A percentile compares a stretch with the other conserved stretches of the same genome.
These are phyloP conservation scores for Leishmania tarentolae DNA, from an alignment of 208 protist species.

Conservation along the genomic window DNA sequence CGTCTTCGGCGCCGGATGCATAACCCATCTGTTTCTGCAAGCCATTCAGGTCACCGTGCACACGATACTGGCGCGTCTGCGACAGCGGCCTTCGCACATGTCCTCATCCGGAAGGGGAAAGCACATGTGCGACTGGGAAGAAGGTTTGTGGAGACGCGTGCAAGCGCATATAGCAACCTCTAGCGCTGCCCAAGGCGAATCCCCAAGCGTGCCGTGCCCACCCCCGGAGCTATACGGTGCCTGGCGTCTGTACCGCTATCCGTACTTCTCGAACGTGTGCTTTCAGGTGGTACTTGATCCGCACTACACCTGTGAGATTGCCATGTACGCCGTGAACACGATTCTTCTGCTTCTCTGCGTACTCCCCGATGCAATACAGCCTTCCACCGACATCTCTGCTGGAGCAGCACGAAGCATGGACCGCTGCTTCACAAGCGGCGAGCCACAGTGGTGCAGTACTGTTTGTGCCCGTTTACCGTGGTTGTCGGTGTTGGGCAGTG, in stretches of 20 bases:
- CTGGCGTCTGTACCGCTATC: conserved; percentile 35
- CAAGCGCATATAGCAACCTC: neutral
- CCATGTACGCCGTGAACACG: conserved; percentile 63
- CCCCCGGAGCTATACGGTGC: conserved; percentile 2
- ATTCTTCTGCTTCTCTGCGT: conserved; percentile 24
- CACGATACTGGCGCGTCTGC: conserved; percentile 45
- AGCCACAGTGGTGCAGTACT: neutral
- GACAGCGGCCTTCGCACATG: neutral
- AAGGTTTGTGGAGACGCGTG: conserved; percentile 18
- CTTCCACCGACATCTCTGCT: neutral
- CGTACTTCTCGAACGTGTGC: conserved; percentile 5
- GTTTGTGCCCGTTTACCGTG: neutral
- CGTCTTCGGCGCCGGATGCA: conserved; percentile 7
- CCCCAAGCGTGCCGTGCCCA: no score
- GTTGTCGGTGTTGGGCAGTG: conserved; percentile 11
- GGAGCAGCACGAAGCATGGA: neutral
- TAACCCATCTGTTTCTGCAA: conserved; percentile 53
- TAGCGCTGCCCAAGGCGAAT: neutral
- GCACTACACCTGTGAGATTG: conserved; percentile 79
- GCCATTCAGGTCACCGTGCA: conserved; percentile 59
- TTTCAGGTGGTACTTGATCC: conserved; percentile 70
- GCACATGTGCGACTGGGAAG: neutral
- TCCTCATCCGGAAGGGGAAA: neutral
- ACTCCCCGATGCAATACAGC: conserved; percentile 1
- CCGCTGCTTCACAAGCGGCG: neutral